Evolutionary conservation across 2,329 filamentous ascomycete genomes (phyloP), one percentile per base, ranked within the genome.

Genomic region (Talaromyces sp.): DNA sequence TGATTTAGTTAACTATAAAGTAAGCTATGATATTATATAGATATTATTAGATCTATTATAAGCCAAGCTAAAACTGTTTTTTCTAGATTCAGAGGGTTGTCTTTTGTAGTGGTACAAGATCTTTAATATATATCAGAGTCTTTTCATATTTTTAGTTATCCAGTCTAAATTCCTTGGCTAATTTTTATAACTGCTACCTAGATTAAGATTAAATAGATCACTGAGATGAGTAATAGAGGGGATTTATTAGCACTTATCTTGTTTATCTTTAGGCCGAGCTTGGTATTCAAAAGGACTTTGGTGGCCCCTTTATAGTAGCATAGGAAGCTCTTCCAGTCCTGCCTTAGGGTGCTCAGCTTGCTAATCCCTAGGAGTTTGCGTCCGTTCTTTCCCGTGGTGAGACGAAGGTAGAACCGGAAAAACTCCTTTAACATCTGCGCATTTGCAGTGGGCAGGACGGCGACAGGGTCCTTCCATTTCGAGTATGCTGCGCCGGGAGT

Each of bases 101-200:
- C 34, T 68, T 58, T 23, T 63, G 59, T 3, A 65, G 61, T 33
- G 63, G 60, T 10, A 63, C 59, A 7, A 70, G 42, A 58, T 66
- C 66, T 47, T 68, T 54, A 4, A 70, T 51, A 61, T 63, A 57
- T 40, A 68, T 68, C 10, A 62, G 60, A 34, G 60, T 54, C 50
- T 69, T 69, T 27, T 67, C 61, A 12, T 56, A 50, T 31, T 60
- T 61, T 53, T 64, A 52, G 2, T 3, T 53, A 40, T 61, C 64
- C 16, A 69, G 56, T 23, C 66, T 64, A 28, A 68, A 61, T 59
- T 70, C 65, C 42, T 64, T 61, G n/a, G n/a, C n/a, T n/a, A n/a
- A n/a, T n/a, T n/a, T n/a, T n/a, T n/a, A n/a, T n/a, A n/a, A n/a
- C n/a, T 23, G 16, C 44, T 58, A 68, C 61, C 67, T 68, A 63